phyloP scores from a whole-genome alignment of 495 filamentous ascomycete species.

The Podospora tetraspora region DNA sequence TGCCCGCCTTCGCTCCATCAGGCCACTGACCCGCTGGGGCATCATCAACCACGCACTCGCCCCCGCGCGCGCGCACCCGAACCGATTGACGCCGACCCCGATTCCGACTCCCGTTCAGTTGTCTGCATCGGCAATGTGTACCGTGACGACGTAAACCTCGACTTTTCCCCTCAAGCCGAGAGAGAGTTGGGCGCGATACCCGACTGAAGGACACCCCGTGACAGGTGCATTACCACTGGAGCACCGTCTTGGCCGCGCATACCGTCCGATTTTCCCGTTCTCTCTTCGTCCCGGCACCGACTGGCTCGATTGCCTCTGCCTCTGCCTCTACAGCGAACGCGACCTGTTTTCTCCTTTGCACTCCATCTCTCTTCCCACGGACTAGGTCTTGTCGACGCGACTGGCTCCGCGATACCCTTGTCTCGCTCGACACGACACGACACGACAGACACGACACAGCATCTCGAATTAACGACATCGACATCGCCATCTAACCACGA shows the following conservation, averaged over 20 bases:
- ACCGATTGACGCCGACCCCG: too few species aligned
- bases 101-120: neutral
- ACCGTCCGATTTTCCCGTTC: neutral
- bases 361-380: too few species aligned
- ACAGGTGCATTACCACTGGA: neutral
- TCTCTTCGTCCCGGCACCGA: constrained; percentile 10
- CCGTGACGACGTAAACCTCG: neutral
- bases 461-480: neutral
- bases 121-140: neutral
- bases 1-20: neutral
- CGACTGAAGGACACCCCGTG: neutral
- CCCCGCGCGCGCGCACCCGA: too few species aligned
- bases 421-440: constrained; percentile 2
- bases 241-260: constrained; percentile 1
- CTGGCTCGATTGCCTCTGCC: constrained; percentile 20
- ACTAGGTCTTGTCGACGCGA: constrained; percentile 1
- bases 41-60: neutral
- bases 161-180: neutral
- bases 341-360: neutral
- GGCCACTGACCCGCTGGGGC: neutral
- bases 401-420: constrained; percentile 15
- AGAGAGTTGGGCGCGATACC: neutral
- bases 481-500: neutral
- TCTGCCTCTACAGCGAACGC: neutral
- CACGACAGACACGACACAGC: neutral